phyloP scores from a whole-genome alignment of 2,329 filamentous ascomycete species.

The Colletotrichum musae region DNA sequence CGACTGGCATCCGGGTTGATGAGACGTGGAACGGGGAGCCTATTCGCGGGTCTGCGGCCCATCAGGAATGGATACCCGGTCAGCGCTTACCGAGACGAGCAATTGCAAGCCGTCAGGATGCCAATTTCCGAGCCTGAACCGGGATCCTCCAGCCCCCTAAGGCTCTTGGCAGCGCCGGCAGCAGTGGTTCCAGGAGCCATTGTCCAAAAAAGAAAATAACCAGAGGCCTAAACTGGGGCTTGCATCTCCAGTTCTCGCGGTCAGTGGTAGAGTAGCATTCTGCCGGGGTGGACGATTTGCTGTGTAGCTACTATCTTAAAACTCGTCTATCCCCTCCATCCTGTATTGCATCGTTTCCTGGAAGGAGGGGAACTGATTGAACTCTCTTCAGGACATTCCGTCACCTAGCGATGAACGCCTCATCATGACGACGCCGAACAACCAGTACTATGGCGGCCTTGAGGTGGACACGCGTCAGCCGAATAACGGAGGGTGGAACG shows the following conservation, averaged over 20 bases:
- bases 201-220: neutral
- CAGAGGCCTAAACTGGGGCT: neutral
- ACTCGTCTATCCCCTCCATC: neutral
- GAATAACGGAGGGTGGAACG: conserved; percentile 11
- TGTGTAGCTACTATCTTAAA: neutral
- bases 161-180: conserved; percentile 23
- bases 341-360: neutral
- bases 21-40: conserved; percentile 5
- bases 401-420: conserved; percentile 16
- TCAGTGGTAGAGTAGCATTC: no score
- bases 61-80: conserved; percentile 16
- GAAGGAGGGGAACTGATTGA: neutral
- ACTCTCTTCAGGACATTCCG: neutral
- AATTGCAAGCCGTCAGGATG: neutral
- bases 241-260: neutral
- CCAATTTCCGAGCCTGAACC: conserved; percentile 14
- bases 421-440: conserved; percentile 30
- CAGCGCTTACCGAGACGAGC: conserved; percentile 33
- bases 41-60: conserved; percentile 24
- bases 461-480: conserved; percentile 32
- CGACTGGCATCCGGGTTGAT: conserved; percentile 10
- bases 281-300: neutral
- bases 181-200: neutral
- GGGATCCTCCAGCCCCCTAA: conserved; percentile 20
- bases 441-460: conserved; percentile 29